phyloP scores from a whole-genome alignment of 352 stramenopile species.

The Globisporangium cederbergense region DNA sequence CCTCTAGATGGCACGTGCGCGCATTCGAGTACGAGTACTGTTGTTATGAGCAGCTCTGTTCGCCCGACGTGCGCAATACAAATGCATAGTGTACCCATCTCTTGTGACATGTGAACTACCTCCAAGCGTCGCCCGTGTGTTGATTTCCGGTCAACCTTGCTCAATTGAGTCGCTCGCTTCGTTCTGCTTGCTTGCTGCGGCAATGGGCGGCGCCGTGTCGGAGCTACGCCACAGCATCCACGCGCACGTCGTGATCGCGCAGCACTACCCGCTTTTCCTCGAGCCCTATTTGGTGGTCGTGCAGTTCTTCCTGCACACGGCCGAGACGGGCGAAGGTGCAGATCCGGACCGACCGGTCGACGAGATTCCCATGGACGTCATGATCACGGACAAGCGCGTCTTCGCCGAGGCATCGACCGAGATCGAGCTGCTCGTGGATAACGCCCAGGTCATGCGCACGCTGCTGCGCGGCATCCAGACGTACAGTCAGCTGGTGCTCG shows the following conservation, averaged over 20 bases:
- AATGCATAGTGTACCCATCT: no score
- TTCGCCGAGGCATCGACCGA: constrained; percentile 71
- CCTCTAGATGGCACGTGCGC: no score
- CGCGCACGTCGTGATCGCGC: constrained; percentile 52
- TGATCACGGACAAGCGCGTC: constrained; percentile 47
- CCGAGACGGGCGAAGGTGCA: constrained; percentile 62
- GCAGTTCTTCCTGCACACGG: constrained; percentile 67
- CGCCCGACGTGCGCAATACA: no score
- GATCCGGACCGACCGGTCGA: constrained; percentile 45
- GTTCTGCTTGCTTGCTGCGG: no score
- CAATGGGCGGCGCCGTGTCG: constrained; percentile 67
- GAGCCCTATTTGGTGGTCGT: constrained; percentile 53
- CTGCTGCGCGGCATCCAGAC: constrained; percentile 41
- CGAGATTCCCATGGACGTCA: constrained; percentile 46
- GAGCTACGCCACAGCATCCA: constrained; percentile 67
- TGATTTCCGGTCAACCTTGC: no score
- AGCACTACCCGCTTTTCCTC: constrained; percentile 54
- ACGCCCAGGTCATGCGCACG: constrained; percentile 36
- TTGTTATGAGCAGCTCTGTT: no score
- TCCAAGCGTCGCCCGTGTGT: no score
- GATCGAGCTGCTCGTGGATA: constrained; percentile 65
- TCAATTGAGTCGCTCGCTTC: no score
- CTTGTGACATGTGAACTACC: no score
- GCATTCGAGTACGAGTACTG: no score
- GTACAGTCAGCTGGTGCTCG: constrained; percentile 37